Conservation (phyloP, 768 basidiomycete genomes). For the Auriscalpium vulgare region DNA sequence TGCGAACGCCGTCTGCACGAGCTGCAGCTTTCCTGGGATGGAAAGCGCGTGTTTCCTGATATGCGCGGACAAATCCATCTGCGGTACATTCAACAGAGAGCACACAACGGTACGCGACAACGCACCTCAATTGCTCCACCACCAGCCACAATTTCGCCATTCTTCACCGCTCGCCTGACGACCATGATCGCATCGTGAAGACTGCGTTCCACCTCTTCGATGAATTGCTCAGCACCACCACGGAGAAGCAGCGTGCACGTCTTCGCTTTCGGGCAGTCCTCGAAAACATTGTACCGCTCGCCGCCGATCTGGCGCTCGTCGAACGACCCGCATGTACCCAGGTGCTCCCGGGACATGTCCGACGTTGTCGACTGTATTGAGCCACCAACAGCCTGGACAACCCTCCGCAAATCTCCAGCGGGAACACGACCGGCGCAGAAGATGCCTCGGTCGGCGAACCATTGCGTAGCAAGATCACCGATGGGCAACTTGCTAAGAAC, state of each 20-base stretch:
- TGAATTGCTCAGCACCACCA: conserved; percentile 98
- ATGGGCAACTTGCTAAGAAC: conserved; percentile 97
- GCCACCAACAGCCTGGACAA: conserved; percentile 94
- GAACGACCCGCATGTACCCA: conserved; percentile 89
- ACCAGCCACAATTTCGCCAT: conserved; percentile 94
- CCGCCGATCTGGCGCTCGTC: conserved; percentile 96
- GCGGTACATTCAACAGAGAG: neutral
- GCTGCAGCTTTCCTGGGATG: conserved; percentile 92
- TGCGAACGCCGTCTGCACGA: conserved; percentile 92
- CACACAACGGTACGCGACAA: neutral
- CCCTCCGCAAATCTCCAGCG: conserved; percentile 83
- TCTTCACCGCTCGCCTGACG: conserved; percentile 94
- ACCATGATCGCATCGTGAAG: conserved; percentile 99
- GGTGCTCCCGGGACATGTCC: conserved; percentile 82
- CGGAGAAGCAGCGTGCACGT: conserved; percentile 92
- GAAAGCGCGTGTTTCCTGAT: conserved; percentile 85
- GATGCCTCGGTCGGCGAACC: conserved; percentile 98
- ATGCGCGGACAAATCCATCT: conserved; percentile 98
- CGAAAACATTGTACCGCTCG: conserved; percentile 93
- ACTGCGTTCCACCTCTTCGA: conserved; percentile 95
- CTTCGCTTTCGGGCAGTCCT: conserved; percentile 87
- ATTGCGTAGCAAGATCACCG: conserved; percentile 97
- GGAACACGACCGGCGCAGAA: conserved; percentile 97
- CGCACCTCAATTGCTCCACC: conserved; percentile 93
- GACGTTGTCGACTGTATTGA: conserved; percentile 92